Conservation (phyloP, 345 rosid species). For the Nephelium lappaceum region DNA sequence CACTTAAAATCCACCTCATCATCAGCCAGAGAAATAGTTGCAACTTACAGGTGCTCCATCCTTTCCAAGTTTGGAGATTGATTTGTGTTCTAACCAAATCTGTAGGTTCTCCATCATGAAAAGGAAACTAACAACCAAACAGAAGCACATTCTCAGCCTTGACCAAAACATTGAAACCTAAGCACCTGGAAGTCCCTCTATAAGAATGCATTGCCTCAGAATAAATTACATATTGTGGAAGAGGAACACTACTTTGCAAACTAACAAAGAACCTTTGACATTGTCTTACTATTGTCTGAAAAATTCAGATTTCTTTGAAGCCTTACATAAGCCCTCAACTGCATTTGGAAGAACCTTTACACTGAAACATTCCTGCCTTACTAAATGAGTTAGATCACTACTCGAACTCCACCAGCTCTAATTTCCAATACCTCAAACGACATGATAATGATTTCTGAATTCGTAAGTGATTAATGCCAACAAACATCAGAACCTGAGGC, state of each 20-base stretch:
- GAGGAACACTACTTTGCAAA: background rate
- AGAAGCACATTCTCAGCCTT: constrained; percentile 1
- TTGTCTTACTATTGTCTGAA: background rate
- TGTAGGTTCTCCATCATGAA: background rate
- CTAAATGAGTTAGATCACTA: background rate
- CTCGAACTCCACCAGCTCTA: background rate
- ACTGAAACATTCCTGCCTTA: constrained; percentile 1
- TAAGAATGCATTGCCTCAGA: background rate
- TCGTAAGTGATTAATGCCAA: background rate
- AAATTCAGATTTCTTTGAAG: background rate
- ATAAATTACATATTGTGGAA: background rate
- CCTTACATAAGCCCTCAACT: background rate
- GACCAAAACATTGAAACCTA: background rate
- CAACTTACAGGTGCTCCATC: background rate
- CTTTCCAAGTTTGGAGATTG: background rate
- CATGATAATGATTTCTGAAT: background rate
- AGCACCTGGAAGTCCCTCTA: background rate
- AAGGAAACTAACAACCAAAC: background rate
- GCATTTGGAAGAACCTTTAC: background rate
- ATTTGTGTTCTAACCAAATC: background rate
- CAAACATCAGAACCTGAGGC: background rate
- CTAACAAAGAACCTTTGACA: background rate
- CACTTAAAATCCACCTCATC: background rate
- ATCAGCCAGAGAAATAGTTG: background rate
- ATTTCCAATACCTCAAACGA: background rate